Evolutionary conservation across 1,284 basidiomycete genomes (phyloP).

Genomic region (Ceratobasidium sp.): DNA sequence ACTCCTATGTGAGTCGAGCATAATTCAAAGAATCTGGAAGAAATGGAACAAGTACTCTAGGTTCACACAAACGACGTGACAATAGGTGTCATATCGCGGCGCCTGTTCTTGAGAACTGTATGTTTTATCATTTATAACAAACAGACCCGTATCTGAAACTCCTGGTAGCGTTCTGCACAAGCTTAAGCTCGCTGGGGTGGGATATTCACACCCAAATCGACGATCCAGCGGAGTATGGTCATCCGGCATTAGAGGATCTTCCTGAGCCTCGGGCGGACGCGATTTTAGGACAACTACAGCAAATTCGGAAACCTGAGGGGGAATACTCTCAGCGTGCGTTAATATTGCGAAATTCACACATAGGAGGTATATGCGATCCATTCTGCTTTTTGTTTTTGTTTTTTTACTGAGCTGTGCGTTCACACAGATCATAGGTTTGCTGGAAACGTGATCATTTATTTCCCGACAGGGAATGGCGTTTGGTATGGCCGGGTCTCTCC

Average conservation of each 20-base stretch:
- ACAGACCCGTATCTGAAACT: slow-evolving; percentile 23
- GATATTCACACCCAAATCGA: slow-evolving; percentile 76
- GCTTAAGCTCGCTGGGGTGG: slow-evolving; percentile 72
- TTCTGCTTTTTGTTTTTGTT: not conserved
- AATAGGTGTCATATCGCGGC: slow-evolving; percentile 89
- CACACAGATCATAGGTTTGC: slow-evolving; percentile 76
- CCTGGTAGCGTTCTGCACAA: slow-evolving; percentile 64
- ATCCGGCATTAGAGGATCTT: slow-evolving; percentile 49
- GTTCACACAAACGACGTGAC: slow-evolving; percentile 90
- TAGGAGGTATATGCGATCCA: slow-evolving; percentile 65
- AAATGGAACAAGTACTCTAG: slow-evolving; percentile 53
- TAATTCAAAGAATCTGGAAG: not conserved
- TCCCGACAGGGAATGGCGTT: slow-evolving; percentile 80
- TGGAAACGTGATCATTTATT: slow-evolving; percentile 90
- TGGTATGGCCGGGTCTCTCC: slow-evolving; percentile 95
- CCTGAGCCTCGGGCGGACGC: slow-evolving; percentile 53
- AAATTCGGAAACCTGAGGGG: slow-evolving; percentile 46
- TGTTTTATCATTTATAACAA: slow-evolving; percentile 43
- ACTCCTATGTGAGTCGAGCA: slow-evolving; percentile 71
- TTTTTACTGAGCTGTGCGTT: not conserved
- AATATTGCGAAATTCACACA: slow-evolving; percentile 84
- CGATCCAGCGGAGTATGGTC: slow-evolving; percentile 62
- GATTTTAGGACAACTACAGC: slow-evolving; percentile 59
- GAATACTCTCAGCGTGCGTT: slow-evolving; percentile 65
- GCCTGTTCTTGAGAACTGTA: slow-evolving; percentile 78